Evolutionary conservation across 1,284 basidiomycete genomes (phyloP), one percentile per base, ranked within the genome.

Genomic region (Xerocomus nothofagi): DNA sequence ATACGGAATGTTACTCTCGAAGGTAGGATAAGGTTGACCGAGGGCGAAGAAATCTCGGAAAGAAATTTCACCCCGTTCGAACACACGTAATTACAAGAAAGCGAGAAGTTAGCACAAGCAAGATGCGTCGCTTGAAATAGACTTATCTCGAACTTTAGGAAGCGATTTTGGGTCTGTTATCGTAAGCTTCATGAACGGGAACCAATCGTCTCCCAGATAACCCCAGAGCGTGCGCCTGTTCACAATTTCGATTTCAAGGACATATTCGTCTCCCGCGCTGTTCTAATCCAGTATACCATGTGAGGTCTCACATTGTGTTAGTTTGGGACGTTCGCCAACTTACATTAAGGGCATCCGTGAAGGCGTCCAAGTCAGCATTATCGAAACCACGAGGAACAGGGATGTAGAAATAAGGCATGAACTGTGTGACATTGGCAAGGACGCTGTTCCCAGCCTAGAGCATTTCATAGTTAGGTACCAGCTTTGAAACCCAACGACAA

Each of bases 141-240:
- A 90, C 92, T 85, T 67, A 92, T 93, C 93, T 90, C 93, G 78
- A 47, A 96, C 84, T 77, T 87, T 91, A 0, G 93, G 91, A 17
- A 97, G 68, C 54, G 74, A 79, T 56, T 80, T 86, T 4, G 89
- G 88, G 54, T 93, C 86, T 0, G 72, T 66, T 21, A 91, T 71
- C 1, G 82, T 88, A 52, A 98, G 75, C 67, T 91, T 95, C 73
- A 97, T 76, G 71, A 98, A 98, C 0, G 86, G 79, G 4, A 82
- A 71, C 61, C 71, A 76, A 34, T 87, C 84, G 48, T 97, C 92
- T 29, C 93, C 93, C 38, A 76, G 75, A 67, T 94, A 98, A 0
- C 88, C 89, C 93, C 87, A 92, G 8, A 98, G 72, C 26, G 83
- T 90, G 27, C 85, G 83, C 56, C 84, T 88, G 39, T 78, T 75